Conservation (phyloP, 441 rosid species). For the Gossypium aridum region DNA sequence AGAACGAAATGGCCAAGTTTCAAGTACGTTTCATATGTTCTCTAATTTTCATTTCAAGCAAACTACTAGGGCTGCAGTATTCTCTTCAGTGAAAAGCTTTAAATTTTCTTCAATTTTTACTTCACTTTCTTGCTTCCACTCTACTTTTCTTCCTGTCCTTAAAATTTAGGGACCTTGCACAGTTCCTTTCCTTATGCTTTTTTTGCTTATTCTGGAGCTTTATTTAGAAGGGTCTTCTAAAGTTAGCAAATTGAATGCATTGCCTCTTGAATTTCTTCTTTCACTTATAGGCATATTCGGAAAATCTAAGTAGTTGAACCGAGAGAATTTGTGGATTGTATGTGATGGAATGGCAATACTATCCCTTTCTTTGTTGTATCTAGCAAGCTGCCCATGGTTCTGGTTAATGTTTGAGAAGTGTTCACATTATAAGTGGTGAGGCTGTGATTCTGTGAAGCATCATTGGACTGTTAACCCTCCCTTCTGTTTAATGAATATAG, state of each 20-base stretch:
- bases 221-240: not conserved
- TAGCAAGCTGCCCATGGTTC: not conserved
- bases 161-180: not conserved
- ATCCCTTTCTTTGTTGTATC: not conserved
- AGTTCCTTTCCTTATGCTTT: not conserved
- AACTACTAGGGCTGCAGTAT: not conserved
- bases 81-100: not conserved
- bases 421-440: not conserved
- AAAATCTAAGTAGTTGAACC: not conserved
- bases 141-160: not conserved
- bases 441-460: not conserved
- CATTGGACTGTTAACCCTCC: not conserved
- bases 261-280: not conserved
- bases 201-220: not conserved
- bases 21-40: slow-evolving; percentile 42
- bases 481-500: not conserved
- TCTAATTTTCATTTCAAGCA: not conserved
- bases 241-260: not conserved
- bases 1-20: slow-evolving; percentile 66
- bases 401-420: not conserved
- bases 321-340: not conserved
- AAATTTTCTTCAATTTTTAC: not conserved
- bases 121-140: not conserved
- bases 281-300: not conserved
- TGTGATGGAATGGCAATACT: not conserved